Evolutionary conservation across 352 stramenopile genomes (phyloP), one percentile per base, ranked within the genome.

Genomic region (Aphanomyces invadans): DNA sequence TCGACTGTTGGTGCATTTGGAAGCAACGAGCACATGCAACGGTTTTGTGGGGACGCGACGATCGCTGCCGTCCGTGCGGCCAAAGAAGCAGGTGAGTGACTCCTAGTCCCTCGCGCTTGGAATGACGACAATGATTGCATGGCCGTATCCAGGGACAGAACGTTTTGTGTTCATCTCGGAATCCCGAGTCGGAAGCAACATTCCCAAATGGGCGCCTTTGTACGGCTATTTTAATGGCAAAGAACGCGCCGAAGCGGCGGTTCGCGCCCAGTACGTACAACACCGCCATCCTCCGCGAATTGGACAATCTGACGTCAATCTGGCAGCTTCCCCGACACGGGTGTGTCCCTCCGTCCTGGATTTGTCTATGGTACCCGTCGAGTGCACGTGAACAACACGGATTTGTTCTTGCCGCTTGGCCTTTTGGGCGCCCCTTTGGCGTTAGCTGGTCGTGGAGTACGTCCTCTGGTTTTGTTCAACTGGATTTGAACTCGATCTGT

Each of bases 81-180:
- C 1, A 80, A 92, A 64, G 79, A 89, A 66, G 78, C 79, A 23
- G 83, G 82, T 59, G 52, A 11, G 10, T 71, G 12, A 10, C 21
- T n/a, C n/a, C n/a, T n/a, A n/a, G n/a, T n/a, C n/a, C n/a, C n/a
- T n/a, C n/a, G n/a, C n/a, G n/a, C n/a, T n/a, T n/a, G n/a, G n/a
- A n/a, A n/a, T n/a, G n/a, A n/a, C n/a, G n/a, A n/a, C 5, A n/a
- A 33, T 23, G 38, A 17, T 64, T 12, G 46, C 4, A 44, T 57
- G 4, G 46, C 51, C 23, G 25, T 39, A 7, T 38, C 33, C 44
- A 83, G 76, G 75, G 4, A 81, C 66, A 0, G 76, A 93, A 68
- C 79, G 82, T 23, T 96, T 96, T 71, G 89, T 95, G 42, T 96
- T 96, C 62, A 77, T 97, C 26, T 96, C 87, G n/a, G 95, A 93